Base-by-base conservation (phyloP, 1,284 basidiomycete genomes). In the Moesziomyces globuligerus region DNA sequence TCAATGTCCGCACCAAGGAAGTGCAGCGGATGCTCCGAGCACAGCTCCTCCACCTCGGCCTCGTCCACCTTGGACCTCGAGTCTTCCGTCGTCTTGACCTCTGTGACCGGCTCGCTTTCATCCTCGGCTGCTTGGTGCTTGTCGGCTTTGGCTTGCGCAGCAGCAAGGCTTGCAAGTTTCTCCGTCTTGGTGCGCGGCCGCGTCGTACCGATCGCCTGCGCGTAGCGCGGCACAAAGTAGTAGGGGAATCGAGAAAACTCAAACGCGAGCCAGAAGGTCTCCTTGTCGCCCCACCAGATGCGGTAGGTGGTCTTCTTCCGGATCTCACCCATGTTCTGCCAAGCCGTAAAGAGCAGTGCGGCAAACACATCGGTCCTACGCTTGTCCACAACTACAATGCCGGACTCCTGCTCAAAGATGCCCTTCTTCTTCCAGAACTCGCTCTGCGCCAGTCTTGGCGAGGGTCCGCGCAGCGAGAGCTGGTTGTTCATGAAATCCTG, bases 291-390 rank as follows among this genome's bases (percentile, higher is more conserved):
- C 58, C 65, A 64, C 48, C 54, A 73, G 21, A 73, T 50, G 3
- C 71, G 23, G 24, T 73, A 73, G 4, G 71, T 73, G 4, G 66
- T 70, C 56, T 61, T 66, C n/a, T 71, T 61, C 6, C 71, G 39
- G 37, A 73, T 71, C 37, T 62, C 57, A 7, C 66, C 66, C 66
- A 65, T 70, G 43, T 73, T 73, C 46, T 70, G 66, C 71, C 71
- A 73, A 6, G 67, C 67, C 1, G 71, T 57, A 48, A 73, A 73
- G 18, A 73, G 48, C 40, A 73, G 34, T 1, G 71, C 66, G 4
- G 67, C 65, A 48, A 73, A 73, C 4, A 67, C 68, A 18, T 68
- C 56, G 23, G 54, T 66, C 53, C 42, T 52, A 3, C 71, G 26
- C 48, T 73, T 73, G 54, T 73, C 71, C 17, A 73, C 57, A 15